Evolutionary conservation across 2,329 filamentous ascomycete species (phyloP).

Genomic region (Coleophoma eucalyptorum): DNA sequence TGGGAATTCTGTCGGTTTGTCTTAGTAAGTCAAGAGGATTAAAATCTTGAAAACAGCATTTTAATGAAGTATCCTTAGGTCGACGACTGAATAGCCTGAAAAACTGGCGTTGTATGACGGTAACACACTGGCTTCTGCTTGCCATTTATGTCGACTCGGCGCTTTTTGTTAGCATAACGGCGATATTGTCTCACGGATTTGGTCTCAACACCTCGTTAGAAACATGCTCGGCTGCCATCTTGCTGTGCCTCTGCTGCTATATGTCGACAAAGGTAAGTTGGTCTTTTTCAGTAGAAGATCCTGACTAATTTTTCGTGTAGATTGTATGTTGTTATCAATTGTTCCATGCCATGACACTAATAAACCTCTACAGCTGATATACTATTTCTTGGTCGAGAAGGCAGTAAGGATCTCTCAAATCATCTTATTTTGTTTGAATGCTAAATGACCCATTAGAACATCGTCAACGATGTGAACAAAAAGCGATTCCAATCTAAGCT

Average conservation of each 20-base stretch:
- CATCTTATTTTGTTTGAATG: constrained; percentile 35
- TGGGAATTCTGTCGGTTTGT: background rate
- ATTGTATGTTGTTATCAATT: constrained; percentile 1
- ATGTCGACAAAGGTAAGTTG: constrained; percentile 52
- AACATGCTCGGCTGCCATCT: constrained; percentile 54
- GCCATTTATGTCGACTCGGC: constrained; percentile 55
- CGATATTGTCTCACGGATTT: constrained; percentile 51
- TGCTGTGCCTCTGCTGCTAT: constrained; percentile 58
- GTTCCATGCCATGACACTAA: background rate
- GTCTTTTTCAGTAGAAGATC: background rate
- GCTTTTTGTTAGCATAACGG: constrained; percentile 53
- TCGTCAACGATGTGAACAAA: constrained; percentile 3
- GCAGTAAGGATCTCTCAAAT: constrained; percentile 49
- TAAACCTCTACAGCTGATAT: constrained; percentile 38
- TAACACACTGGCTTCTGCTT: background rate
- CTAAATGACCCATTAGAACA: background rate
- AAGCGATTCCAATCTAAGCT: constrained; percentile 48
- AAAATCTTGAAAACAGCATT: background rate
- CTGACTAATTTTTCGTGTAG: background rate
- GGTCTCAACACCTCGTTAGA: constrained; percentile 46
- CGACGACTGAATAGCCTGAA: background rate
- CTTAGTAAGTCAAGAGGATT: background rate
- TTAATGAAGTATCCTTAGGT: background rate
- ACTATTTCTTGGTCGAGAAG: constrained; percentile 61
- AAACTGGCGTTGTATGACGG: background rate